Evolutionary conservation across 805 yeast genomes (phyloP), one percentile per base, ranked within the genome.

Genomic region (Yarrowia keelungensis): DNA sequence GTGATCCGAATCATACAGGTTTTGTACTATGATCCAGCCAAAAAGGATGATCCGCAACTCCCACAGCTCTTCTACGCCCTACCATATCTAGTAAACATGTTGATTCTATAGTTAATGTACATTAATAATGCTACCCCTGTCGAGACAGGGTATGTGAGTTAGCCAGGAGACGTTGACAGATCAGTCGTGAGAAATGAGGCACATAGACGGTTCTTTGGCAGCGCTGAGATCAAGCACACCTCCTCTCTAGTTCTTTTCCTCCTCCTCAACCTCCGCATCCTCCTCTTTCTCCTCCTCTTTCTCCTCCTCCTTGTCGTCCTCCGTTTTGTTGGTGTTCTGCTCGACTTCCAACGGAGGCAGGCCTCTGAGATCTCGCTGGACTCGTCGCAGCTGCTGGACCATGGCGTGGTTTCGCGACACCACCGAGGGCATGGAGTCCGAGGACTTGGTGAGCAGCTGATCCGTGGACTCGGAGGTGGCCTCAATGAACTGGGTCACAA

Each of bases 351-450:
- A 32, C 32, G 97, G 96, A 10, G 96, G 94, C 69, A 91, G 82
- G 0, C 97, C 97, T 72, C 92, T 82, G 72, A 90, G 84, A 71
- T 89, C 91, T 78, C 97, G 84, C 75, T 89, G 94, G 49, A 90
- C 81, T 76, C 97, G 83, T 73, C 82, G 84, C 73, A 91, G 81
- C 79, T 90, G 97, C 69, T 90, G 81, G 70, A 81, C 73, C 19
- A 84, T 81, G 36, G 85, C 81, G 19, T 74, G 79, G 15, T 68
- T 67, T 38, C 69, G 51, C 12, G 59, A 45, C 15, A 65, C 61
- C 10, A 51, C 59, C 4, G 42, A 35, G 11, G 68, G 61, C 59
- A 51, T 65, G 50, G 36, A 38, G 36, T 50, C 43, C 32, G 10
- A 15, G 19, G 43, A n/a, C 49, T 32, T 49, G 85, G 83, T 74